These are phyloP conservation scores for Neonectria punicea DNA, from an alignment of 2,329 filamentous ascomycete genomes.

Conservation along the genomic window DNA sequence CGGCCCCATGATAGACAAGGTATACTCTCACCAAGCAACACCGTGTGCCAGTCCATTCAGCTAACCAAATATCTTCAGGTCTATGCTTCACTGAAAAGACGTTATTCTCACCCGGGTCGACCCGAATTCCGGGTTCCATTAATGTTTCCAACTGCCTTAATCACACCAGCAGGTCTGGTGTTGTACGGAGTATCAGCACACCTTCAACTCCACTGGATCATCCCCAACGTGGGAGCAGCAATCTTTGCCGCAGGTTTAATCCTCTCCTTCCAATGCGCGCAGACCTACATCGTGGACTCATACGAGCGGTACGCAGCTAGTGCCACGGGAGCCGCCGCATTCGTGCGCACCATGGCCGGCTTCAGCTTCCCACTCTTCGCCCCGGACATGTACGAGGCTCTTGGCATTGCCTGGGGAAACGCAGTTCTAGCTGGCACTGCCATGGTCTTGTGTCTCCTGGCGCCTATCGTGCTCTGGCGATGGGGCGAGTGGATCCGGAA, in stretches of 20 bases:
- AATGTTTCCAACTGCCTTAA: conserved; percentile 48
- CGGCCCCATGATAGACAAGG: conserved; percentile 51
- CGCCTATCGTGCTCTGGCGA: conserved; percentile 33
- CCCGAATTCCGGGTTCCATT: conserved; percentile 50
- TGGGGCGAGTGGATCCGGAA: conserved; percentile 35
- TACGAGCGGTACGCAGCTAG: conserved; percentile 51
- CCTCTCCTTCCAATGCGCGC: conserved; percentile 66
- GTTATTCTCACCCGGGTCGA: conserved; percentile 41
- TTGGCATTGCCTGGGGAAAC: conserved; percentile 59
- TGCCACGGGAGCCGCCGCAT: conserved; percentile 62
- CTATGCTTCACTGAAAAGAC: conserved; percentile 40
- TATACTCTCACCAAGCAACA: not conserved
- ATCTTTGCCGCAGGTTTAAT: conserved; percentile 61
- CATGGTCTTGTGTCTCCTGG: conserved; percentile 33
- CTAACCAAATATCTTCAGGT: conserved; percentile 31
- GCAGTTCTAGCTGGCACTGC: conserved; percentile 47
- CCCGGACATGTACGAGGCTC: conserved; percentile 50
- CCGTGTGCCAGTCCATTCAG: no score
- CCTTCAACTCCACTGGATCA: conserved; percentile 57
- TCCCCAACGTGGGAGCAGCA: conserved; percentile 67
- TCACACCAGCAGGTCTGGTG: conserved; percentile 61
- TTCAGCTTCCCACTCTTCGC: conserved; percentile 70
- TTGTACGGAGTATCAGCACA: conserved; percentile 60
- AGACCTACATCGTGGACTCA: conserved; percentile 68
- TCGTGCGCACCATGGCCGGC: conserved; percentile 65